Evolutionary conservation across 2,329 filamentous ascomycete genomes (phyloP).

Genomic region (Aspergillus oerlinghausenensis): DNA sequence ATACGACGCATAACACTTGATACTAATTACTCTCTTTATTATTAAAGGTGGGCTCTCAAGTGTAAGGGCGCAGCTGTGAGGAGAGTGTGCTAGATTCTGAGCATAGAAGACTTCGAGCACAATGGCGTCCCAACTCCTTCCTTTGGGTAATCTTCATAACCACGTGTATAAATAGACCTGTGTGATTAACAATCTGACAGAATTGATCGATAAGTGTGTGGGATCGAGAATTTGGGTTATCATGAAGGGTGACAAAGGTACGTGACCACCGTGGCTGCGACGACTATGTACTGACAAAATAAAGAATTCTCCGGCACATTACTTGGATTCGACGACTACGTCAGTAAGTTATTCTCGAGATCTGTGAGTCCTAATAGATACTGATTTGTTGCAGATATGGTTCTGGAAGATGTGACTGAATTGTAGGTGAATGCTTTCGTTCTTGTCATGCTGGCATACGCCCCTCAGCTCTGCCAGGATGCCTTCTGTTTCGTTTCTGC

Average conservation of each 20-base stretch:
- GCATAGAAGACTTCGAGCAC: slow-evolving; percentile 11
- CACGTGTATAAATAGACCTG: slow-evolving; percentile 1
- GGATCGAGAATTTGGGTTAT: slow-evolving; percentile 97
- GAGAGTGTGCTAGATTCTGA: background rate
- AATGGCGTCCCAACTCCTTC: slow-evolving; percentile 72
- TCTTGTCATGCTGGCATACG: background rate
- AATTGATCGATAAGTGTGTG: slow-evolving; percentile 98
- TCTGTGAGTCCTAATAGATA: slow-evolving; percentile 10
- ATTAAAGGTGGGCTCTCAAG: background rate
- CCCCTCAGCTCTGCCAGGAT: background rate
- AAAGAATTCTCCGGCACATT: slow-evolving; percentile 92
- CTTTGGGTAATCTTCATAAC: slow-evolving; percentile 52
- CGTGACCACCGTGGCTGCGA: slow-evolving; percentile 6
- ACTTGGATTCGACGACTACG: slow-evolving; percentile 97
- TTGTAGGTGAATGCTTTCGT: slow-evolving; percentile 58
- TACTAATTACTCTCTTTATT: background rate
- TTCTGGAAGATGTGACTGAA: slow-evolving; percentile 93
- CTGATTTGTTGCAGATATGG: slow-evolving; percentile 69
- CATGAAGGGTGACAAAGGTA: slow-evolving; percentile 99
- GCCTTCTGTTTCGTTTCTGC: background rate
- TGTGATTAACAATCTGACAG: slow-evolving; percentile 46
- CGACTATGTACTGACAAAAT: slow-evolving; percentile 10
- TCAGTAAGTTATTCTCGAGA: slow-evolving; percentile 67
- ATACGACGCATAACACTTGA: slow-evolving; percentile 8
- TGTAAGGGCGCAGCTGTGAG: background rate